Conservation (phyloP, 176 grass and related monocot genomes). For the Olyra latifolia region DNA sequence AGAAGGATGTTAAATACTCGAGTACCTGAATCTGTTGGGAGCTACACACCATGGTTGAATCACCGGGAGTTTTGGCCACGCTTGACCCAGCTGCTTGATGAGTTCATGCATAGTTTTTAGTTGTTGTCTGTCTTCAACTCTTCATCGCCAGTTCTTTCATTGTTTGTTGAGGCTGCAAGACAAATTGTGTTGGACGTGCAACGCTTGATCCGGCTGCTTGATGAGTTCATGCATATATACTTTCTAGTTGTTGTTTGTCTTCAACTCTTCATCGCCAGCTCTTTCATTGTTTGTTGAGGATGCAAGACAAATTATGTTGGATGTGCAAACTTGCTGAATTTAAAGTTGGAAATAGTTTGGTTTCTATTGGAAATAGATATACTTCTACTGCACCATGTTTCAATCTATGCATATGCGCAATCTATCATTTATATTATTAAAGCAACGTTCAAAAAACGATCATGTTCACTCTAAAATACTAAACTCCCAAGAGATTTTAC, state of each 20-base stretch:
- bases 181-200: background rate
- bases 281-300: slow-evolving; percentile 3
- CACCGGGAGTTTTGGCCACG: slow-evolving; percentile 12
- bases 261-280: background rate
- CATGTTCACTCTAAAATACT: no score
- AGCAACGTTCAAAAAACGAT: no score
- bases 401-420: background rate
- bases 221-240: slow-evolving; percentile 13
- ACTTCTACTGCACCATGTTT: background rate
- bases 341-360: background rate
- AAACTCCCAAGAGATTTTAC: no score
- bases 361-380: background rate
- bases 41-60: background rate
- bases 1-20: slow-evolving; percentile 48
- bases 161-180: background rate
- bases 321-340: background rate
- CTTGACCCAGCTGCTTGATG: slow-evolving; percentile 13
- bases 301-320: background rate
- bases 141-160: background rate
- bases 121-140: background rate
- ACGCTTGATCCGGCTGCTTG: slow-evolving; percentile 5
- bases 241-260: no score
- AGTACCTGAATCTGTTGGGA: slow-evolving; percentile 37
- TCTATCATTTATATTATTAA: no score
- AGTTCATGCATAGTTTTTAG: slow-evolving; percentile 15